Base-by-base conservation (phyloP, 129 eudicot genomes). In the Flaveria brownii region DNA sequence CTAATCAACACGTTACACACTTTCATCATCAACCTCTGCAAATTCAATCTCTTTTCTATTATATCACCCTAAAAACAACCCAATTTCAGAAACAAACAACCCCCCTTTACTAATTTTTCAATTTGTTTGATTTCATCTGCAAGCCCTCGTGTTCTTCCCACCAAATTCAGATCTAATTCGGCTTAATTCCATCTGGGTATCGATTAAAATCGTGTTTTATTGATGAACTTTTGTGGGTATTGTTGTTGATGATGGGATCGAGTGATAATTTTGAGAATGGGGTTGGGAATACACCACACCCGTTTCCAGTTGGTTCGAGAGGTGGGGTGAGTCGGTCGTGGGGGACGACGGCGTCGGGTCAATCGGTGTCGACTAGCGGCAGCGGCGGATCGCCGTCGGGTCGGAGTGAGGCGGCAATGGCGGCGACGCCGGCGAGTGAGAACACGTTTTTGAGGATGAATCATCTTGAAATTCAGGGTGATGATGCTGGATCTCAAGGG, bases 341-440 rank as follows among this genome's bases (percentile, higher is more conserved):
- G 95, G 98, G 96, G 20, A 73, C 96, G 9, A 82, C 91, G 10
- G 84, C 73, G 10, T 93, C 98, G 52, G 96, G 96, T 57, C 98
- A 93, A 78, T 93, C 98, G 28, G 82, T 90, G 60, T 93, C 98
- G 6, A 93, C 98, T 0, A 93, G 98, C 46, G 96, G 97, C 30
- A 93, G 98, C 51, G 85, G 86, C 50, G 98, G 98, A 60, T 93
- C 98, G 4, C 98, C 98, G 6, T 89, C 97, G 11, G 87, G 84
- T 83, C 86, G 97, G 82, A 88, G 90, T 71, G 98, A 90, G 79
- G 86, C 85, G 71, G 96, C 96, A 11, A 78, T 93, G 80, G 76
- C 70, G 80, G 91, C 87, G 36, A 86, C 92, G 0, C 90, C 97
- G 0, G 92, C 89, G 33, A 84, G 91, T 72, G 98, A 88, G 11